Conservation (phyloP, 768 basidiomycete species). For the Naganishia vaughanmartiniae region DNA sequence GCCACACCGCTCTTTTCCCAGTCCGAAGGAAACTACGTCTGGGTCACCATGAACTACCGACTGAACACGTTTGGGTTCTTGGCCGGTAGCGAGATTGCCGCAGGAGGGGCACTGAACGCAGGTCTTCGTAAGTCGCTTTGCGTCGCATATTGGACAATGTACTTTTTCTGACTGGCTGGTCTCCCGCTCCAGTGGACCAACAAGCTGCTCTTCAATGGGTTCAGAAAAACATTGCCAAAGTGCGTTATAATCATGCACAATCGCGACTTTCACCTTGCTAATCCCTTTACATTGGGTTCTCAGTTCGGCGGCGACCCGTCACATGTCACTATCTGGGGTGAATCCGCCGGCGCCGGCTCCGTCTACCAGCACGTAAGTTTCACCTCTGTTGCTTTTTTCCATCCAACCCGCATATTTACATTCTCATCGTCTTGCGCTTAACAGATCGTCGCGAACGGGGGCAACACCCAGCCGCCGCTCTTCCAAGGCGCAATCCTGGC, state of each 20-base stretch:
- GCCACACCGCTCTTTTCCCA: conserved; percentile 16
- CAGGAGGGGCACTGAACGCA: conserved; percentile 53
- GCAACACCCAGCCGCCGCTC: conserved; percentile 23
- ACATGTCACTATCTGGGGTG: conserved; percentile 60
- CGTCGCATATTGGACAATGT: background rate
- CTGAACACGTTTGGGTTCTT: conserved; percentile 35
- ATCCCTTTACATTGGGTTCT: background rate
- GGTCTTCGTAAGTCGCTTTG: conserved; percentile 57
- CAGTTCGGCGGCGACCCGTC: conserved; percentile 63
- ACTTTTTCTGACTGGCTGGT: background rate
- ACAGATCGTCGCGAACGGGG: conserved; percentile 26
- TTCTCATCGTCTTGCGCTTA: background rate
- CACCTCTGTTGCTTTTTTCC: conserved; percentile 42
- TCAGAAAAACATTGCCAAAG: conserved; percentile 56
- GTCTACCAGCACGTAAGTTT: conserved; percentile 38
- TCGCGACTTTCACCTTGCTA: background rate
- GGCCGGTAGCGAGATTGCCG: conserved; percentile 39
- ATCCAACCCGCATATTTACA: no score
- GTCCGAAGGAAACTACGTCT: conserved; percentile 26
- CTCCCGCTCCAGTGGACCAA: conserved; percentile 14
- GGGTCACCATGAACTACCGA: conserved; percentile 37
- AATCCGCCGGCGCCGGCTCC: conserved; percentile 58
- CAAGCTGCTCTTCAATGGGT: conserved; percentile 57
- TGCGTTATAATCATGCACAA: background rate
- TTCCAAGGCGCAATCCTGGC: conserved; percentile 20